Conservation (phyloP, 2,329 filamentous ascomycete species). For the Paramyrothecium sp. region DNA sequence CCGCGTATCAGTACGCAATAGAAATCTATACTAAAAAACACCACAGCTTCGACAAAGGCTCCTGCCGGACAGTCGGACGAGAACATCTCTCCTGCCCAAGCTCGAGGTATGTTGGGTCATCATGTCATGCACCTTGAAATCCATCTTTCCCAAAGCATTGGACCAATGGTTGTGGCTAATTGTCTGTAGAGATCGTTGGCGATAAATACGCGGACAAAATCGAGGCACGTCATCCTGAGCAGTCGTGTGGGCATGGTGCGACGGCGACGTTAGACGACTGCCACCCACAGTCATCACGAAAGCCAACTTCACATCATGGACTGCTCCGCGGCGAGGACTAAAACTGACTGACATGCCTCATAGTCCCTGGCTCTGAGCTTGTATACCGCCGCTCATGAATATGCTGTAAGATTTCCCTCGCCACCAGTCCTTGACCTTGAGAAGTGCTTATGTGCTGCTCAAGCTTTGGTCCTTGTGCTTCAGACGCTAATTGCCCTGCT, state of each 20-base stretch:
- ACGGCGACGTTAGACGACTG: no score
- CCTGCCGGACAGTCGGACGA: constrained; percentile 76
- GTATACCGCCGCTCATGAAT: background rate
- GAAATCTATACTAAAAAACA: constrained; percentile 35
- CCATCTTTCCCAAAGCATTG: background rate
- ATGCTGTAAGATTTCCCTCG: background rate
- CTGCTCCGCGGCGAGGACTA: constrained; percentile 4
- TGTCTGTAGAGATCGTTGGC: constrained; percentile 17
- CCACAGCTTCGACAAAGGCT: constrained; percentile 83
- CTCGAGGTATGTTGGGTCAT: constrained; percentile 28
- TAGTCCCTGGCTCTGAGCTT: background rate
- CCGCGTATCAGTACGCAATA: no score
- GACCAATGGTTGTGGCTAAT: background rate
- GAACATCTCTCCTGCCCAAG: constrained; percentile 75
- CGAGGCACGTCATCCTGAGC: constrained; percentile 19
- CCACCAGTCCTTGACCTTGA: no score
- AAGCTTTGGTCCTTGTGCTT: no score
- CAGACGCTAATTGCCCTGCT: no score
- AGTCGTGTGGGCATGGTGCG: no score
- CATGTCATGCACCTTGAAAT: no score
- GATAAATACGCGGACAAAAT: constrained; percentile 25
- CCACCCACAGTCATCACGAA: no score
- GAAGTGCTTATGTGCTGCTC: no score
- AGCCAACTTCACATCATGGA: no score
- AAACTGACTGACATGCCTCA: background rate